These are phyloP conservation scores for Verticillium nubilum DNA, from an alignment of 2,329 filamentous ascomycete genomes.

Conservation along the genomic window DNA sequence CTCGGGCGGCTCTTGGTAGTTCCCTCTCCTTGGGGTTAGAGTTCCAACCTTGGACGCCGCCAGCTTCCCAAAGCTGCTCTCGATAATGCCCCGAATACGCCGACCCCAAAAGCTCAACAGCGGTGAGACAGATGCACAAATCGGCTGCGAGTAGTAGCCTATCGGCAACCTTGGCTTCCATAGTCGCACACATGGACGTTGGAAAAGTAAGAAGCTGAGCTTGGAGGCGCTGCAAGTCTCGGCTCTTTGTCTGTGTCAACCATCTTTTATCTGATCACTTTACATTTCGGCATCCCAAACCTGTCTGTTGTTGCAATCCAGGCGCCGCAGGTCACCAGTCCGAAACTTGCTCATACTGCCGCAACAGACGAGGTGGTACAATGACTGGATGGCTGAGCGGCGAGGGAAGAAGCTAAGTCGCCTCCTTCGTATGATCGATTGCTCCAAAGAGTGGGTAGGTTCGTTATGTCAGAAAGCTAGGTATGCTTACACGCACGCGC, in stretches of 20 bases:
- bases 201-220: neutral
- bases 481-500: too few relatives aligned
- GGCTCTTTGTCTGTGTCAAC: neutral
- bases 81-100: conserved; percentile 18
- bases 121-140: conserved; percentile 7
- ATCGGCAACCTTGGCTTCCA: neutral
- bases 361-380: neutral
- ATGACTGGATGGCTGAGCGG: too few relatives aligned
- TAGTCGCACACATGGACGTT: neutral
- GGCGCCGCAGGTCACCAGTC: neutral
- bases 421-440: too few relatives aligned
- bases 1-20: conserved; percentile 20
- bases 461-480: too few relatives aligned
- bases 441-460: too few relatives aligned
- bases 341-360: conserved; percentile 13
- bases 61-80: conserved; percentile 19
- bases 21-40: conserved; percentile 20
- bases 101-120: conserved; percentile 15
- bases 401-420: neutral
- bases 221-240: neutral
- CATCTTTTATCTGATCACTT: neutral
- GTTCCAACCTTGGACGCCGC: conserved; percentile 21
- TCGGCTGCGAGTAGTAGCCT: conserved; percentile 12
- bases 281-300: neutral
- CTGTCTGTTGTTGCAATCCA: too few relatives aligned